Evolutionary conservation across 1,284 basidiomycete genomes (phyloP).

Genomic region (Apiotrichum montevideense): DNA sequence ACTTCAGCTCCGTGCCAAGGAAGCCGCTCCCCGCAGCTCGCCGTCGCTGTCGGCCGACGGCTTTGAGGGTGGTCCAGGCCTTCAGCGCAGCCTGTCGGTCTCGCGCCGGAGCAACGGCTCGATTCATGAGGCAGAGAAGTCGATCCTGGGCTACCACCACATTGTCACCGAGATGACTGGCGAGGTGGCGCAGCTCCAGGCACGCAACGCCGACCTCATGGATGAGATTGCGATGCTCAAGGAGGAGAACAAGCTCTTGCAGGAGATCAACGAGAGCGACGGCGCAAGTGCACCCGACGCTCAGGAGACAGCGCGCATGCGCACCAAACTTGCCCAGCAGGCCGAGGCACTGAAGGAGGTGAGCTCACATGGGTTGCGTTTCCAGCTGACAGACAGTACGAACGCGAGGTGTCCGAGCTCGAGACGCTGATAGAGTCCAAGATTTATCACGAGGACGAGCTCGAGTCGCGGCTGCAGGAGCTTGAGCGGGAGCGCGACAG

Average conservation of each 20-base stretch:
- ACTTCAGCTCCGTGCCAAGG: conserved; percentile 3
- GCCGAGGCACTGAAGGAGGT: conserved; percentile 37
- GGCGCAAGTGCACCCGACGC: conserved; percentile 1
- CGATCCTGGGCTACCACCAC: conserved; percentile 51
- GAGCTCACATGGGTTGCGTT: background rate
- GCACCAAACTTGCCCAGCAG: conserved; percentile 20
- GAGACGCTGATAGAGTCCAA: conserved; percentile 85
- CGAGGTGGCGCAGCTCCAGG: conserved; percentile 63
- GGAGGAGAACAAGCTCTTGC: conserved; percentile 39
- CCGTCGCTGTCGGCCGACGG: background rate
- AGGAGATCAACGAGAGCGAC: conserved; percentile 22
- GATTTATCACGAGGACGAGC: conserved; percentile 91
- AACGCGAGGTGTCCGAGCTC: conserved; percentile 83
- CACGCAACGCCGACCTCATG: conserved; percentile 64
- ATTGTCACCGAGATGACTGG: conserved; percentile 81
- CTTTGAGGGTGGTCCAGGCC: background rate
- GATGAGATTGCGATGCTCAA: conserved; percentile 66
- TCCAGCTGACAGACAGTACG: conserved; percentile 53
- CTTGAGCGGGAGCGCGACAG: conserved; percentile 51
- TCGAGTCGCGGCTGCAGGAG: conserved; percentile 74
- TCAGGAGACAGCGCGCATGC: conserved; percentile 32
- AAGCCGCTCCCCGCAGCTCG: background rate
- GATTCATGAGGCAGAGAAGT: conserved; percentile 37
- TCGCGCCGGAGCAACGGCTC: conserved; percentile 11
- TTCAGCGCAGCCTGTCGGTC: background rate